These are phyloP conservation scores for Phytophthora lateralis DNA, from an alignment of 352 stramenopile species.

Conservation along the genomic window DNA sequence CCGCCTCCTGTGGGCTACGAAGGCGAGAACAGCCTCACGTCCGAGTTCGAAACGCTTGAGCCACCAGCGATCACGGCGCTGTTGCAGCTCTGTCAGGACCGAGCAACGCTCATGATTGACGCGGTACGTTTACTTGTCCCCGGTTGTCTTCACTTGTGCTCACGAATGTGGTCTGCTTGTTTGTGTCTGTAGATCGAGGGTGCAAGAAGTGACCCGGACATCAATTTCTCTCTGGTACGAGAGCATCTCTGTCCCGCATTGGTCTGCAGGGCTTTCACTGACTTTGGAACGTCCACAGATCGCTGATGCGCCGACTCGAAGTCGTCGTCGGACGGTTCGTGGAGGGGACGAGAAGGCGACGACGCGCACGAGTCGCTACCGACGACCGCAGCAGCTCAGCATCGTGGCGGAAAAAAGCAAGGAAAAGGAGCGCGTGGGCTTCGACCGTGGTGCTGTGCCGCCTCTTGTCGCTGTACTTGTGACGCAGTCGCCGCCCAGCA, in stretches of 20 bases:
- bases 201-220: constrained; percentile 65
- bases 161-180: constrained; percentile 5
- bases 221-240: constrained; percentile 63
- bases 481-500: constrained; percentile 11
- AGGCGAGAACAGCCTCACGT: constrained; percentile 51
- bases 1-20: constrained; percentile 58
- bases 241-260: not conserved
- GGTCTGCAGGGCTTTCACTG: not conserved
- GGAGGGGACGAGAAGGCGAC: constrained; percentile 24
- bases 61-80: constrained; percentile 63
- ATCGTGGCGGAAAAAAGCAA: constrained; percentile 31
- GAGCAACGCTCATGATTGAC: constrained; percentile 73
- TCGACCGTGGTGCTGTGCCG: constrained; percentile 43
- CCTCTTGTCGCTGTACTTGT: constrained; percentile 1
- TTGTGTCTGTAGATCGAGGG: constrained; percentile 58
- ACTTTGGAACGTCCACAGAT: constrained; percentile 19
- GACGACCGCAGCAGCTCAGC: constrained; percentile 21
- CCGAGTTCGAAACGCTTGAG: constrained; percentile 75
- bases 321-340: constrained; percentile 27
- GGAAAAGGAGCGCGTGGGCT: constrained; percentile 35
- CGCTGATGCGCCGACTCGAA: constrained; percentile 16
- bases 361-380: constrained; percentile 21
- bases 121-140: constrained; percentile 40
- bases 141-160: not conserved
- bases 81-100: constrained; percentile 80